These are phyloP conservation scores for Eucalyptus victrix DNA, from an alignment of 345 rosid species.

Conservation along the genomic window DNA sequence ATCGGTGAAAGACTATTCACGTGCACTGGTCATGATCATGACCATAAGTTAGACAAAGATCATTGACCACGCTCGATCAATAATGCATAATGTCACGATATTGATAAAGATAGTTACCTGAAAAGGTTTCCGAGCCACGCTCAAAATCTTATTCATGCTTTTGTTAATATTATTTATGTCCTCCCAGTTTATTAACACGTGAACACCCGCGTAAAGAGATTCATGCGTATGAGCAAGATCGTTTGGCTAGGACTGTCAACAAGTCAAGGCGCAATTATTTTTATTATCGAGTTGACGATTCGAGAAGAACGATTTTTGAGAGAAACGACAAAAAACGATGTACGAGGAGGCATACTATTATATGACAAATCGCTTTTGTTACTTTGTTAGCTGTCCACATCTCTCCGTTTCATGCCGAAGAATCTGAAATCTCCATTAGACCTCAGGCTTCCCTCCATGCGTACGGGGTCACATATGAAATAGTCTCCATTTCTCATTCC, in stretches of 20 bases:
- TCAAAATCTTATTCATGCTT: neutral
- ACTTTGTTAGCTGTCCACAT: neutral
- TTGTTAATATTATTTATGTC: neutral
- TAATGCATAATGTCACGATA: neutral
- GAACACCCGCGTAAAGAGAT: neutral
- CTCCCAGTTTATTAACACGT: neutral
- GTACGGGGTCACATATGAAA: neutral
- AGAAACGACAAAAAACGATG: neutral
- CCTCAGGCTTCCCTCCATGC: neutral
- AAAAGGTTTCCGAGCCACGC: neutral
- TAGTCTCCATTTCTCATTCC: neutral
- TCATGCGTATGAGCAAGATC: neutral
- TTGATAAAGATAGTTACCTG: neutral
- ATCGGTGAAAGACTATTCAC: neutral
- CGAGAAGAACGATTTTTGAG: neutral
- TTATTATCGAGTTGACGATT: neutral
- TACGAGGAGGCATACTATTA: neutral
- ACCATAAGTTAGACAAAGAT: too few relatives aligned
- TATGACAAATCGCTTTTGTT: neutral
- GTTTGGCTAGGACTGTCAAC: neutral
- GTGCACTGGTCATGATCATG: neutral
- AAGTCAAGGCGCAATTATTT: neutral
- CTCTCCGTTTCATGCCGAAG: neutral
- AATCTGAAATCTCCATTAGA: neutral
- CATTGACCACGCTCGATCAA: neutral